Evolutionary conservation across 768 basidiomycete species (phyloP).

Genomic region (Hypholoma fasciculare): DNA sequence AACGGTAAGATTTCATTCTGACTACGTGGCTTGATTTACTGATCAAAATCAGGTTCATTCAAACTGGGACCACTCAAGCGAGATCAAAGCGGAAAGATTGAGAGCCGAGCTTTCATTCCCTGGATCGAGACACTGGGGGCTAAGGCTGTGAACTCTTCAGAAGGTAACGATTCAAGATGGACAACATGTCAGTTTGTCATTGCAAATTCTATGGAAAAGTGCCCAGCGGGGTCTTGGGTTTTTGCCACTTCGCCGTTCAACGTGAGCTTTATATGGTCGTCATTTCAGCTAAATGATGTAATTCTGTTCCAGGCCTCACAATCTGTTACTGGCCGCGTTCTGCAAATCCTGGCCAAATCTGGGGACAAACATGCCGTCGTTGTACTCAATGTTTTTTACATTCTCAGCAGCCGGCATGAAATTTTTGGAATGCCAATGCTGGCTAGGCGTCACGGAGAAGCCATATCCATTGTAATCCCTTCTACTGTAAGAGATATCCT

Average conservation of each 20-base stretch:
- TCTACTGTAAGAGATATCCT: constrained; percentile 7
- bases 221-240: constrained; percentile 23
- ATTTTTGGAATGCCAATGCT: constrained; percentile 24
- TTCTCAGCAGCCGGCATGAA: constrained; percentile 13
- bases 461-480: constrained; percentile 9
- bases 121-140: constrained; percentile 13
- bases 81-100: constrained; percentile 19
- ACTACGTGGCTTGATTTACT: neutral
- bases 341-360: constrained; percentile 17
- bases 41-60: constrained; percentile 17
- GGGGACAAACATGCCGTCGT: constrained; percentile 7
- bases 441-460: constrained; percentile 9
- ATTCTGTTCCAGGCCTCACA: neutral
- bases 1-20: constrained; percentile 4
- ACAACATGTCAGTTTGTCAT: constrained; percentile 13
- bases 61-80: constrained; percentile 27
- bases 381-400: constrained; percentile 19
- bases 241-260: constrained; percentile 19
- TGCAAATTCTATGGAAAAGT: constrained; percentile 20
- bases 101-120: constrained; percentile 3
- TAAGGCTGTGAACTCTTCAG: constrained; percentile 13
- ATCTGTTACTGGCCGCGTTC: constrained; percentile 15
- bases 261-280: neutral
- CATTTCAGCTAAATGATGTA: too few species aligned
- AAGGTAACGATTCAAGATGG: constrained; percentile 11